Conservation (phyloP, 495 filamentous ascomycete species). For the Xylaria longipes region DNA sequence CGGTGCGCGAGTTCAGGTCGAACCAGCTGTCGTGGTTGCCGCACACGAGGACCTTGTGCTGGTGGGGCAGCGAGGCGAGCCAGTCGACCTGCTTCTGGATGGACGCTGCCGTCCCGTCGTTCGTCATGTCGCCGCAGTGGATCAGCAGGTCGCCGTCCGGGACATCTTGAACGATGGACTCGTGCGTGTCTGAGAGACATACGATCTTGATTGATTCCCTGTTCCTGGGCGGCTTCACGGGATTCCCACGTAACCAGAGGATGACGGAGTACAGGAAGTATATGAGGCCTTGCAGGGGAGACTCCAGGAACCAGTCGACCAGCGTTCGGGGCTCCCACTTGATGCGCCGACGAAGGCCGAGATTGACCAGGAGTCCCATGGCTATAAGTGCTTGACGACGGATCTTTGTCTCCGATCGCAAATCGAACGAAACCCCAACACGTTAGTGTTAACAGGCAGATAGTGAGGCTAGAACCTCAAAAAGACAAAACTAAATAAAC, state of each 20-base stretch:
- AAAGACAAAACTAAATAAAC: background rate
- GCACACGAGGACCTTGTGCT: slow-evolving; percentile 79
- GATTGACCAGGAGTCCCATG: slow-evolving; percentile 42
- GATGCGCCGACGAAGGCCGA: slow-evolving; percentile 47
- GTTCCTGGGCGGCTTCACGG: slow-evolving; percentile 58
- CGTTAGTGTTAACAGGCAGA: background rate
- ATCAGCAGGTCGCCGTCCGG: slow-evolving; percentile 86
- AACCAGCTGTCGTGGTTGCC: slow-evolving; percentile 93
- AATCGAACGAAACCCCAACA: background rate
- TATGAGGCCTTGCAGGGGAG: slow-evolving; percentile 57
- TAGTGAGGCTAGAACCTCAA: background rate
- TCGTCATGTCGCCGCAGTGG: slow-evolving; percentile 85
- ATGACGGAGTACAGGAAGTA: slow-evolving; percentile 65
- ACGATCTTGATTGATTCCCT: slow-evolving; percentile 72
- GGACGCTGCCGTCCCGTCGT: slow-evolving; percentile 70
- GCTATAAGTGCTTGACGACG: background rate
- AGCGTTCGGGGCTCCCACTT: slow-evolving; percentile 59
- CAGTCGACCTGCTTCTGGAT: slow-evolving; percentile 83
- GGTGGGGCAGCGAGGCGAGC: slow-evolving; percentile 73
- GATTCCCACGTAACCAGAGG: slow-evolving; percentile 65
- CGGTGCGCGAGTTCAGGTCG: slow-evolving; percentile 58
- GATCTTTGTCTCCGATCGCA: background rate
- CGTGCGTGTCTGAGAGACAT: slow-evolving; percentile 91
- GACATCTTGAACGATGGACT: slow-evolving; percentile 59
- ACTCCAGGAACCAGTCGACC: slow-evolving; percentile 56